A percentile compares a stretch with the other conserved stretches of the same genome.
phyloP scores from a whole-genome alignment of 2,329 filamentous ascomycete genomes.

The Colletotrichum sp. region DNA sequence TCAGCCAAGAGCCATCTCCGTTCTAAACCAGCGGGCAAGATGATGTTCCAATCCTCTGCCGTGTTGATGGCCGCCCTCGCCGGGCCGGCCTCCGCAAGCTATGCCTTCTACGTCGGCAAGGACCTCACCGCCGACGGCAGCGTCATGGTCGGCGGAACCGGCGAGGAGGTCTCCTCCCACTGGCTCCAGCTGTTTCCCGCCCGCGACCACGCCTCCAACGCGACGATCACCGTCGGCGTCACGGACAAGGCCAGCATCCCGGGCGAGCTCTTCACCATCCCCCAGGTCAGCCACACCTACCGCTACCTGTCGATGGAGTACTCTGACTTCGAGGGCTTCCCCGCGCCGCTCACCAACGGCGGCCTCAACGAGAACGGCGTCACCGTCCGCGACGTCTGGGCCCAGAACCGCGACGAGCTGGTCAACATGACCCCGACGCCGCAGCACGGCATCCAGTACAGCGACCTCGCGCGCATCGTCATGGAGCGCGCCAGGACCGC shows the following conservation, averaged over 20 bases:
- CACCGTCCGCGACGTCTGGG: constrained; percentile 46
- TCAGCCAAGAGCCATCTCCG: not conserved
- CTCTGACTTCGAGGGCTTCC: constrained; percentile 46
- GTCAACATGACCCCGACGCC: constrained; percentile 44
- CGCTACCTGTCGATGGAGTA: constrained; percentile 35
- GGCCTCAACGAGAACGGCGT: constrained; percentile 46
- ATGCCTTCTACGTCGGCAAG: constrained; percentile 53
- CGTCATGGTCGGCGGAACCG: constrained; percentile 49
- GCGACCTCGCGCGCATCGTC: constrained; percentile 43
- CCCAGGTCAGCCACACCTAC: constrained; percentile 29
- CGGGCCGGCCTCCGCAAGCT: constrained; percentile 38
- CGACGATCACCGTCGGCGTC: constrained; percentile 46
- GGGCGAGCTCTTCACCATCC: constrained; percentile 28
- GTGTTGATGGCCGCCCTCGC: constrained; percentile 18
- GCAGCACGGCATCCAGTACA: constrained; percentile 45
- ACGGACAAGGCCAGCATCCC: constrained; percentile 42
- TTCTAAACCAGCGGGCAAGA: not conserved
- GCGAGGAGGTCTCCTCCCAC: constrained; percentile 52
- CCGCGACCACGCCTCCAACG: constrained; percentile 42
- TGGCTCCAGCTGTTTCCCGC: constrained; percentile 52
- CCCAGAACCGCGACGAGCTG: constrained; percentile 41
- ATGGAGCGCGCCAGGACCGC: constrained; percentile 44
- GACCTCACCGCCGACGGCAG: constrained; percentile 45
- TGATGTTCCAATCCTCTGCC: constrained; percentile 10
- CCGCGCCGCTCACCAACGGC: constrained; percentile 47